phyloP scores from a whole-genome alignment of 805 yeast genomes.

The Teunomyces lycoperdinae region DNA sequence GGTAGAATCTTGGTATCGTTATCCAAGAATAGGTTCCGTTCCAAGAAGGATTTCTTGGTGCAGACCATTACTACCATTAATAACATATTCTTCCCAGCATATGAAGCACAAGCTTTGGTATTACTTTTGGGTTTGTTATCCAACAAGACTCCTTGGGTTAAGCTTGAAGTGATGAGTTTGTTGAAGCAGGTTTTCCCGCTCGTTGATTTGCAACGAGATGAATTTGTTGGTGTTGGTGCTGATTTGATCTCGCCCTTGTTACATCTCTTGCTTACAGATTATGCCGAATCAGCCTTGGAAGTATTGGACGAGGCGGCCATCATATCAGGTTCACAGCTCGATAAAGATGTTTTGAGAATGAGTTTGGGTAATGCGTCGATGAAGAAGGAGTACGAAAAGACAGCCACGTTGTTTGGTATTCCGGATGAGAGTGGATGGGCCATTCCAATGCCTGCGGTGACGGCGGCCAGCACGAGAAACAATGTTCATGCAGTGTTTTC shows the following conservation, averaged over 20 bases:
- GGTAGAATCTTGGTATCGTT: slow-evolving; percentile 74
- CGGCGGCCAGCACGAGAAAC: slow-evolving; percentile 83
- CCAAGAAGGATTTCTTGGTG: slow-evolving; percentile 83
- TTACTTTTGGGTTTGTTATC: slow-evolving; percentile 75
- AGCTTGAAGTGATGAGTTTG: slow-evolving; percentile 72
- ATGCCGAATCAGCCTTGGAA: slow-evolving; percentile 83
- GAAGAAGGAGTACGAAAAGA: slow-evolving; percentile 76
- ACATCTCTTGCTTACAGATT: slow-evolving; percentile 75
- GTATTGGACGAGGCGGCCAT: slow-evolving; percentile 82
- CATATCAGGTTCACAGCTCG: slow-evolving; percentile 88
- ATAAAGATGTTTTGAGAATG: slow-evolving; percentile 87
- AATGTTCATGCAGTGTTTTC: slow-evolving; percentile 95
- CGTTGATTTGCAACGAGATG: slow-evolving; percentile 73
- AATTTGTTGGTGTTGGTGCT: slow-evolving; percentile 88
- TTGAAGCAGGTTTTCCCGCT: slow-evolving; percentile 72
- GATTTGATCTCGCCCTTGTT: slow-evolving; percentile 89
- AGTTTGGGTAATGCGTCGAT: slow-evolving; percentile 80
- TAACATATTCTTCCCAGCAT: slow-evolving; percentile 66
- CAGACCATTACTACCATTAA: slow-evolving; percentile 76
- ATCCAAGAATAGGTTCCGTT: slow-evolving; percentile 75
- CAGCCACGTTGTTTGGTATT: slow-evolving; percentile 89
- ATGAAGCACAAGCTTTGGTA: slow-evolving; percentile 70
- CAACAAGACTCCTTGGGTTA: slow-evolving; percentile 76
- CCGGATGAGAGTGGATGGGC: slow-evolving; percentile 98
- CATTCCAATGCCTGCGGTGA: slow-evolving; percentile 89